Evolutionary conservation across 495 filamentous ascomycete genomes (phyloP), one percentile per base, ranked within the genome.

Genomic region (Penicillium salamii): DNA sequence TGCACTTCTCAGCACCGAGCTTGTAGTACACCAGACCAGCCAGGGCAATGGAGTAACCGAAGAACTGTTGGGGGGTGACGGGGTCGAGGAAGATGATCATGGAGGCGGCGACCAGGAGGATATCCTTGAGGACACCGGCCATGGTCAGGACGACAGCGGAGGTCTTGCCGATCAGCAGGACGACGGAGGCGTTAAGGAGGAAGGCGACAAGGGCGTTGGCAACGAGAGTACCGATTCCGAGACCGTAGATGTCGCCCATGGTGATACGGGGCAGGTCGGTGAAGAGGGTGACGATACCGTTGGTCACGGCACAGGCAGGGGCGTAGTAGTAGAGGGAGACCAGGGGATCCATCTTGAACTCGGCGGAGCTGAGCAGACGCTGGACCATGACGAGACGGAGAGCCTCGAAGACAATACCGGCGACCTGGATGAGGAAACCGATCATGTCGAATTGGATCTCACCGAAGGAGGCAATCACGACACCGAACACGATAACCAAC

Each of bases 11-110:
- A 35, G 76, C 80, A 46, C 91, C 91, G 54, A 96, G 87, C 78
- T 92, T 97, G 83, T 96, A 97, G 84, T 93, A 95, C 56, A 97
- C 73, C 67, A 98, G 89, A 58, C 93, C 93, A 58, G 78, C 71
- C 24, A 98, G 83, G 40, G 93, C 91, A 62, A 98, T 84, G 63
- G 80, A 83, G 81, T 98, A 98, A 57, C 93, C 93, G 74, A 97
- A 95, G 73, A 88, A 85, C 74, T 98, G 93, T 37, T 95, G 82
- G 37, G 66, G 67, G 15, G 88, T 83, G 58, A 97, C 84, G 37
- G 83, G 82, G 53, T 89, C 90, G 35, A 78, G 77, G 85, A 89
- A 95, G 65, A 97, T 89, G 51, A 88, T 53, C 78, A 96, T 91
- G 45, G 89, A 95, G 44, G 87, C 87, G 47, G 77, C 67, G 49